phyloP scores from a whole-genome alignment of 2,329 filamentous ascomycete genomes.

The Ophiostoma fasciatum region DNA sequence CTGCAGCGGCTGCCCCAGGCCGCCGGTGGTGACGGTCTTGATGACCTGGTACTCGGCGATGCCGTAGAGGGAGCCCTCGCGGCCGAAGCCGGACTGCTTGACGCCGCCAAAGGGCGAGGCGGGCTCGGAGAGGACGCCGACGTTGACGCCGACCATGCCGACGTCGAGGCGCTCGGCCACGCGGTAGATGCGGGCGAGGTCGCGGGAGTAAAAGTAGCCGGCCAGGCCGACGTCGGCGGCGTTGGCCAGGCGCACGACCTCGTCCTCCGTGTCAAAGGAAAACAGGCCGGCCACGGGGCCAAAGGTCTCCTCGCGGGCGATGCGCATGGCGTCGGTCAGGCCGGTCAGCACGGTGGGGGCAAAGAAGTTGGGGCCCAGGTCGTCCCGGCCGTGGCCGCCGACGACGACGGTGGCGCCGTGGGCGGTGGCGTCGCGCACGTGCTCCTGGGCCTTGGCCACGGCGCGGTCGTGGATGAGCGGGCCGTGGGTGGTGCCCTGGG shows the following conservation, averaged over 20 bases:
- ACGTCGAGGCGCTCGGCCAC: slow-evolving; percentile 61
- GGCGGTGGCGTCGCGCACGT: slow-evolving; percentile 62
- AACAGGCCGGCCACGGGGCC: slow-evolving; percentile 87
- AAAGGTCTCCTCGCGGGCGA: slow-evolving; percentile 85
- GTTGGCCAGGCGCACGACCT: slow-evolving; percentile 78
- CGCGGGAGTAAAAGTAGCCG: slow-evolving; percentile 76
- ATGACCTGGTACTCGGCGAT: slow-evolving; percentile 62
- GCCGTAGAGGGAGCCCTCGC: slow-evolving; percentile 65
- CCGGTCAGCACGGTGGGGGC: slow-evolving; percentile 78
- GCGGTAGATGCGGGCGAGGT: slow-evolving; percentile 43
- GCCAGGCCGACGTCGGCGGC: slow-evolving; percentile 72
- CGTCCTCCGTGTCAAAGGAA: slow-evolving; percentile 73
- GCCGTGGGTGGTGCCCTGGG: slow-evolving; percentile 57
- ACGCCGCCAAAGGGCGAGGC: slow-evolving; percentile 60
- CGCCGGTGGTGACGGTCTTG: slow-evolving; percentile 49
- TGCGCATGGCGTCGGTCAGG: slow-evolving; percentile 73
- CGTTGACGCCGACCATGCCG: slow-evolving; percentile 79
- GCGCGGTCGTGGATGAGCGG: slow-evolving; percentile 78
- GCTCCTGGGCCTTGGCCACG: slow-evolving; percentile 60
- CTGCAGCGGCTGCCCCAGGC: slow-evolving; percentile 41
- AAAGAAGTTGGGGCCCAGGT: slow-evolving; percentile 76
- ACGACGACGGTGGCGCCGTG: slow-evolving; percentile 64
- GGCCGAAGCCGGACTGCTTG: slow-evolving; percentile 68
- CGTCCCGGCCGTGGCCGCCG: slow-evolving; percentile 59
- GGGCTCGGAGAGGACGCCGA: slow-evolving; percentile 47